Conservation (phyloP, 2,329 filamentous ascomycete species). For the Apiospora phragmitis region DNA sequence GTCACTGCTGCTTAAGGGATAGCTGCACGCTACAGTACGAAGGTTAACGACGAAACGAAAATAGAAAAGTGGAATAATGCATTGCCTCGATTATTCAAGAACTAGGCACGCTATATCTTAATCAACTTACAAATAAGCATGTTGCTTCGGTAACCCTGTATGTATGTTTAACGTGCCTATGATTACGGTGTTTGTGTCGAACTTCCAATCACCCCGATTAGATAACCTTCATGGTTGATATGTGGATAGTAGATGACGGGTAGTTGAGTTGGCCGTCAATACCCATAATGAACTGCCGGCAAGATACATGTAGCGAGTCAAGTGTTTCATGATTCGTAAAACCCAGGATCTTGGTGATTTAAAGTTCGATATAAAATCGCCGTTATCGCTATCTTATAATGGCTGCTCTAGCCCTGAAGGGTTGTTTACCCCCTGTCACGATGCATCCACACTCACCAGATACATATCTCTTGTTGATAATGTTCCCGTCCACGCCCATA, state of each 20-base stretch:
- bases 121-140: neutral
- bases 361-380: too few species aligned
- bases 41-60: neutral
- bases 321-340: neutral
- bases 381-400: neutral
- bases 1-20: conserved; percentile 13
- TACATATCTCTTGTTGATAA: neutral
- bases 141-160: neutral
- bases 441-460: neutral
- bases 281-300: neutral
- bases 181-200: neutral
- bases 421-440: neutral
- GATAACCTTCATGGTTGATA: neutral
- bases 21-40: neutral
- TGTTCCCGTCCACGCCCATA: neutral
- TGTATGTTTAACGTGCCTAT: neutral
- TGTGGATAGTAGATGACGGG: too few species aligned
- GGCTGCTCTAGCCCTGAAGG: neutral
- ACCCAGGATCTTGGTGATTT: neutral
- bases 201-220: neutral
- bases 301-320: neutral
- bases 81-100: neutral
- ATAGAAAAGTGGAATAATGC: neutral
- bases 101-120: neutral
- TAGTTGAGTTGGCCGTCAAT: neutral